Evolutionary conservation across 1,284 basidiomycete genomes (phyloP).

Genomic region (Apiotrichum gracile): DNA sequence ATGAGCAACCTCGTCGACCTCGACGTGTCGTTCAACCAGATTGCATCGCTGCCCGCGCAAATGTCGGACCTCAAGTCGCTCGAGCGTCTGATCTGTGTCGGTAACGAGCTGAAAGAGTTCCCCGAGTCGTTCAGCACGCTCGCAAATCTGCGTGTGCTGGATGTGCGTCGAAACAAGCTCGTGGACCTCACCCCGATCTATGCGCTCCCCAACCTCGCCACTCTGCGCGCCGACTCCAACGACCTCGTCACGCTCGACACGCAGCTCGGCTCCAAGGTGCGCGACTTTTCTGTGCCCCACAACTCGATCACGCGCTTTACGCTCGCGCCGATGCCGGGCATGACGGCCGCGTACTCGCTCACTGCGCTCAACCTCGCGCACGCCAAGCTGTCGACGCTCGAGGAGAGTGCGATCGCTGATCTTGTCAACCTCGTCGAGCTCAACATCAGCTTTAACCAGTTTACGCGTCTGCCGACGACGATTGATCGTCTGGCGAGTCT

Average conservation of each 20-base stretch:
- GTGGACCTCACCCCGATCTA: slow-evolving; percentile 66
- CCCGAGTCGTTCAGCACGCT: slow-evolving; percentile 65
- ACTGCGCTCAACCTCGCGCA: slow-evolving; percentile 82
- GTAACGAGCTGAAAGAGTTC: slow-evolving; percentile 75
- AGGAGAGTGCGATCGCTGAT: slow-evolving; percentile 64
- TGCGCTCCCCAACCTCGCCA: slow-evolving; percentile 63
- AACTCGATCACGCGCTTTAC: slow-evolving; percentile 63
- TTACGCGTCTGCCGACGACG: slow-evolving; percentile 75
- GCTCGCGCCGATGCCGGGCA: slow-evolving; percentile 57
- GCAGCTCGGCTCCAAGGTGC: slow-evolving; percentile 60
- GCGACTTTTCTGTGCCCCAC: slow-evolving; percentile 48
- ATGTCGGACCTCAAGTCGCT: slow-evolving; percentile 67
- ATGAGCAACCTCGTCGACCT: slow-evolving; percentile 73
- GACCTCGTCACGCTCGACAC: slow-evolving; percentile 71
- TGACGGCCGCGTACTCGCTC: slow-evolving; percentile 58
- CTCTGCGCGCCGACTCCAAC: slow-evolving; percentile 73
- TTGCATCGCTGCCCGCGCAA: slow-evolving; percentile 72
- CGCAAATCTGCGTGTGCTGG: slow-evolving; percentile 61
- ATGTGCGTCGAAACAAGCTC: slow-evolving; percentile 77
- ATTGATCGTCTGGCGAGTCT: slow-evolving; percentile 69
- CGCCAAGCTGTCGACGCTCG: slow-evolving; percentile 80
- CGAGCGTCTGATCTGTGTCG: slow-evolving; percentile 75
- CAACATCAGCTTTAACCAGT: slow-evolving; percentile 78
- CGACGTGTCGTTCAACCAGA: slow-evolving; percentile 92
- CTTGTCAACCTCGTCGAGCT: slow-evolving; percentile 70